Conservation (phyloP, 495 filamentous ascomycete genomes). For the Daldinia grandis region DNA sequence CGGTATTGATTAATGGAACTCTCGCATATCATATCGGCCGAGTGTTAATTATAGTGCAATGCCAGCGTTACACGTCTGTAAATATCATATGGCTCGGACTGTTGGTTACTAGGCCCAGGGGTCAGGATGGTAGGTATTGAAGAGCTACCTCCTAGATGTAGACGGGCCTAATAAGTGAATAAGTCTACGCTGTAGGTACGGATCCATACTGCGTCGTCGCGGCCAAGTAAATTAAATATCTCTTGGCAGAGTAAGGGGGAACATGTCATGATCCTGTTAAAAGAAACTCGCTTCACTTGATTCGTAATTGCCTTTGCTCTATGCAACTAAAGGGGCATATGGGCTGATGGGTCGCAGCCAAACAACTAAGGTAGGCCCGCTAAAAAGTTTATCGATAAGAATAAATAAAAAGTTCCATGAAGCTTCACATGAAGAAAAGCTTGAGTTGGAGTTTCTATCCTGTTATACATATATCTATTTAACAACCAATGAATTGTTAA, state of each 20-base stretch:
- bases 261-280: conserved; percentile 27
- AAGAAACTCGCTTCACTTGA: background rate
- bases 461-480: background rate
- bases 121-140: conserved; percentile 18
- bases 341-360: background rate
- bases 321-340: background rate
- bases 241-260: conserved; percentile 23
- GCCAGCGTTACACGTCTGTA: conserved; percentile 3
- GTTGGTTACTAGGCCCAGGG: conserved; percentile 23
- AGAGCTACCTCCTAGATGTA: background rate
- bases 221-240: conserved; percentile 31
- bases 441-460: background rate
- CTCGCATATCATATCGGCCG: conserved; percentile 41
- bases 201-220: conserved; percentile 18
- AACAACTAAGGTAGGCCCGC: conserved; percentile 5
- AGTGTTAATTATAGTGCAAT: background rate
- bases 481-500: background rate
- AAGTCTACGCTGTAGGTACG: too few species aligned
- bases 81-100: conserved; percentile 16
- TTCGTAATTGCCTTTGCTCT: background rate
- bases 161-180: background rate
- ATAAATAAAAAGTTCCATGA: conserved; percentile 17
- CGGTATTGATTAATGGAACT: conserved; percentile 30
- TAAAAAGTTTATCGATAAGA: conserved; percentile 41
- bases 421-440: conserved; percentile 10